Evolutionary conservation across 352 stramenopile species (phyloP).

Genomic region (Pythium apleroticum): DNA sequence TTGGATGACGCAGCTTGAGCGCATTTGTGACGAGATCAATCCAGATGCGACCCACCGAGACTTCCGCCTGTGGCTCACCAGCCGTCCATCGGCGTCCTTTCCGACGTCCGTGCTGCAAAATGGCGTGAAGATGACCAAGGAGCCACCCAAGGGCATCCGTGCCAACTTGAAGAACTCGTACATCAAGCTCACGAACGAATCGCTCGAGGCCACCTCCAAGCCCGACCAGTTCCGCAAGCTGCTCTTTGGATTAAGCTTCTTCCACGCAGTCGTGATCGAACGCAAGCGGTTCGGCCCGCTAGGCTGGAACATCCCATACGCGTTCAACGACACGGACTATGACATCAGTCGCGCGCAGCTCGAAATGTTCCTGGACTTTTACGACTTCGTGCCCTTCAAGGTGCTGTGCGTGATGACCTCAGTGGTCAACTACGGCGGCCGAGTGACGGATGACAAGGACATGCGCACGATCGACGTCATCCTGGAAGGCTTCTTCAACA

Average conservation of each 20-base stretch:
- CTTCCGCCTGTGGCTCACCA: slow-evolving; percentile 93
- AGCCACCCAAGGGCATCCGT: slow-evolving; percentile 88
- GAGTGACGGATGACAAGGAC: slow-evolving; percentile 93
- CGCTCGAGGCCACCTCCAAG: slow-evolving; percentile 67
- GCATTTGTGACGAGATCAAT: slow-evolving; percentile 89
- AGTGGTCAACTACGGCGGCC: slow-evolving; percentile 92
- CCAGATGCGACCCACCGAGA: slow-evolving; percentile 88
- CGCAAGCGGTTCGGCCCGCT: slow-evolving; percentile 88
- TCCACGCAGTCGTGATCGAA: slow-evolving; percentile 85
- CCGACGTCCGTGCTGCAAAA: slow-evolving; percentile 91
- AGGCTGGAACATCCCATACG: slow-evolving; percentile 93
- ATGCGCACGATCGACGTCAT: slow-evolving; percentile 86
- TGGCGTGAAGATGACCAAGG: slow-evolving; percentile 94
- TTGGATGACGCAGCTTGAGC: slow-evolving; percentile 92
- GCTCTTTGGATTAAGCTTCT: slow-evolving; percentile 84
- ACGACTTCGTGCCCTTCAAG: slow-evolving; percentile 83
- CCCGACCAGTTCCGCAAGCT: slow-evolving; percentile 85
- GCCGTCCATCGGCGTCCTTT: slow-evolving; percentile 62
- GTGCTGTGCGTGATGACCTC: slow-evolving; percentile 88
- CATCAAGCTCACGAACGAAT: slow-evolving; percentile 88
- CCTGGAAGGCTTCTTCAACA: slow-evolving; percentile 80
- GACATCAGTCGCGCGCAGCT: slow-evolving; percentile 82
- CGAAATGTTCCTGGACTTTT: slow-evolving; percentile 91
- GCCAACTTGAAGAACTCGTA: slow-evolving; percentile 91
- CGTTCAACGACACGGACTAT: slow-evolving; percentile 92